phyloP scores from a whole-genome alignment of 768 basidiomycete genomes.

The Lactarius hatsudake region DNA sequence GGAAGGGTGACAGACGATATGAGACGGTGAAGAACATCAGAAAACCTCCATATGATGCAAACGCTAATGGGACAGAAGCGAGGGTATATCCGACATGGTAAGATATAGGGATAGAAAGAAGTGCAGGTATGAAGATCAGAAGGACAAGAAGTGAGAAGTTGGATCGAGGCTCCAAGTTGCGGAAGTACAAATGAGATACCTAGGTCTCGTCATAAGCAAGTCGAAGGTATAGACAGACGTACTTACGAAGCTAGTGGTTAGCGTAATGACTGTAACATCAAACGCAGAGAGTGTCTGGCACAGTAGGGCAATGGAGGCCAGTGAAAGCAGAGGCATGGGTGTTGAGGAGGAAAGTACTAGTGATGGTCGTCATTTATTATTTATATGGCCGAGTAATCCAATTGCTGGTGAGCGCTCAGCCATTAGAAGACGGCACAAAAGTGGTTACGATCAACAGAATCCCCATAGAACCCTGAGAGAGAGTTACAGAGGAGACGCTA shows the following conservation, averaged over 20 bases:
- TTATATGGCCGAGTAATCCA: neutral
- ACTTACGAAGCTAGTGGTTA: conserved; percentile 11
- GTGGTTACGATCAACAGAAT: no score
- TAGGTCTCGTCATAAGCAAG: neutral
- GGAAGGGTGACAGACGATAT: conserved; percentile 53
- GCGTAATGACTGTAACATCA: neutral
- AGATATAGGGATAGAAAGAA: conserved; percentile 13
- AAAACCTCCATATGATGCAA: neutral
- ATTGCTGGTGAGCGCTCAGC: no score
- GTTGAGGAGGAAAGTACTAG: no score
- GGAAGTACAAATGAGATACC: conserved; percentile 12
- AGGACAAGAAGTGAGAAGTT: neutral
- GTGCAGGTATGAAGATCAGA: conserved; percentile 6
- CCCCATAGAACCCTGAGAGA: no score
- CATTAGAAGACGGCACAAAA: no score
- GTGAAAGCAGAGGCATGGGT: neutral
- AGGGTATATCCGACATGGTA: neutral
- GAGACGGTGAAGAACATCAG: conserved; percentile 23
- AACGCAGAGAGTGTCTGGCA: neutral
- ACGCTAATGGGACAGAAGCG: conserved; percentile 8
- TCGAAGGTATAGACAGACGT: no score
- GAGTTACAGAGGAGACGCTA: no score
- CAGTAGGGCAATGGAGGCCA: neutral
- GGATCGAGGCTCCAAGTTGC: conserved; percentile 11
- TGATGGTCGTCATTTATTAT: no score